A percentile compares a stretch with the other conserved stretches of the same genome.
Conservation (phyloP, 805 yeast genomes). For the Wickerhamiella allomyrinae region DNA sequence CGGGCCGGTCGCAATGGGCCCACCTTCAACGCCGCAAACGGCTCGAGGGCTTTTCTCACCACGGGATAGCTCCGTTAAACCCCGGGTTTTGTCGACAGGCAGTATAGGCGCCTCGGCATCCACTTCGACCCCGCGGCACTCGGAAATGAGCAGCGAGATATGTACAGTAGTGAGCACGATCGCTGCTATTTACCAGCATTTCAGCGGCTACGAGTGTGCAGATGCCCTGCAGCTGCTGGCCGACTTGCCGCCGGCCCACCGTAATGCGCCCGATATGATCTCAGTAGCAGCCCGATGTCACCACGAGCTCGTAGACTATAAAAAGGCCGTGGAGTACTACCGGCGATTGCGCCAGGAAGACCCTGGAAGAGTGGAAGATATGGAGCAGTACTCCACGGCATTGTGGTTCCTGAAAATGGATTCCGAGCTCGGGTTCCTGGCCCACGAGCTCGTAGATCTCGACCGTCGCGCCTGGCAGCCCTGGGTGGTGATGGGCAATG, state of each 20-base stretch:
- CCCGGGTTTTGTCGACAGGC: no score
- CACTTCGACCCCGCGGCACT: neutral
- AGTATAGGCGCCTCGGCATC: no score
- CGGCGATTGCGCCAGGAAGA: slow-evolving; percentile 49
- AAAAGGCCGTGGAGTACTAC: slow-evolving; percentile 55
- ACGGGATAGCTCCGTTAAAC: neutral
- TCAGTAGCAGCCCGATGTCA: slow-evolving; percentile 67
- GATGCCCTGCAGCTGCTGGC: slow-evolving; percentile 61
- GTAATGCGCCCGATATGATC: slow-evolving; percentile 72
- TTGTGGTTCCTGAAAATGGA: slow-evolving; percentile 87
- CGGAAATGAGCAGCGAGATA: neutral
- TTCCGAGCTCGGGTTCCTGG: slow-evolving; percentile 60
- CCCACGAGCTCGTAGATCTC: slow-evolving; percentile 57
- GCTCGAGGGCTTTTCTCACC: neutral
- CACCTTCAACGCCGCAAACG: neutral
- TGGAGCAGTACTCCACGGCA: slow-evolving; percentile 82
- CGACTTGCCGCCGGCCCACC: slow-evolving; percentile 46
- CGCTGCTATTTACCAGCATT: slow-evolving; percentile 1
- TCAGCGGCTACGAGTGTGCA: slow-evolving; percentile 49
- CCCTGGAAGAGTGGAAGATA: slow-evolving; percentile 67
- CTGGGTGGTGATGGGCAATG: slow-evolving; percentile 86
- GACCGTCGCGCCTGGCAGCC: slow-evolving; percentile 61
- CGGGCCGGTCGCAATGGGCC: neutral
- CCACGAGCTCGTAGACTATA: slow-evolving; percentile 78
- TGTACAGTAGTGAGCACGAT: neutral